phyloP scores from a whole-genome alignment of 179 eudicot species.

The Heliamphora pulchella region DNA sequence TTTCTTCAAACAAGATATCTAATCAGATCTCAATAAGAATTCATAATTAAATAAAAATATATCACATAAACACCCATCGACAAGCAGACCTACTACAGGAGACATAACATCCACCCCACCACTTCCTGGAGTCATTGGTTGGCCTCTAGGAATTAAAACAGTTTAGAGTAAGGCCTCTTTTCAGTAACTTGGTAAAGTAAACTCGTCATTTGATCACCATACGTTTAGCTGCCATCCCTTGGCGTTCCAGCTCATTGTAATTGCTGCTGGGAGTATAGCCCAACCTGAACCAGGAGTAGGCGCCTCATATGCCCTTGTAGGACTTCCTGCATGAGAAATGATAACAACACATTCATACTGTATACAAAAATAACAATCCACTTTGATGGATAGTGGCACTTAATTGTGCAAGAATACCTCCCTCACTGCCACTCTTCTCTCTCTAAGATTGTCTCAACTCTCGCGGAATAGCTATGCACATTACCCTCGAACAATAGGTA shows the following conservation, averaged over 20 bases:
- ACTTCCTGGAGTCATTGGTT: constrained; percentile 97
- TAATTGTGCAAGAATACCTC: constrained; percentile 1
- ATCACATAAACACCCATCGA: background rate
- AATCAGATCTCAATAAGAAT: background rate
- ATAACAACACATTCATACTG: background rate
- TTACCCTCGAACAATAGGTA: too few species aligned
- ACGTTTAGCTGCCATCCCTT: constrained; percentile 69
- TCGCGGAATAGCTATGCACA: too few species aligned
- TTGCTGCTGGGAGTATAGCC: constrained; percentile 71
- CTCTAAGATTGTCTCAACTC: too few species aligned
- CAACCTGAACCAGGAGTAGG: constrained; percentile 96
- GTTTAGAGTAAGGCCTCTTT: background rate
- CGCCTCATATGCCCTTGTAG: constrained; percentile 85
- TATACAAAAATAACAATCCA: background rate
- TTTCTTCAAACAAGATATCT: background rate
- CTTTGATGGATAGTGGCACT: background rate
- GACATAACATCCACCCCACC: constrained; percentile 97
- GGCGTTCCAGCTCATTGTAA: constrained; percentile 84
- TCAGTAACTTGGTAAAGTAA: constrained; percentile 3
- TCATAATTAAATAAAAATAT: background rate
- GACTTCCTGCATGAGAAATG: constrained; percentile 74
- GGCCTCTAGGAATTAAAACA: constrained; percentile 53
- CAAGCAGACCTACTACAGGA: constrained; percentile 63
- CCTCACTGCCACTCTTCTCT: too few species aligned
- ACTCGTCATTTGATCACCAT: constrained; percentile 38